These are phyloP conservation scores for Strobilomyces echinocephalus DNA, from an alignment of 768 basidiomycete species.

Conservation along the genomic window DNA sequence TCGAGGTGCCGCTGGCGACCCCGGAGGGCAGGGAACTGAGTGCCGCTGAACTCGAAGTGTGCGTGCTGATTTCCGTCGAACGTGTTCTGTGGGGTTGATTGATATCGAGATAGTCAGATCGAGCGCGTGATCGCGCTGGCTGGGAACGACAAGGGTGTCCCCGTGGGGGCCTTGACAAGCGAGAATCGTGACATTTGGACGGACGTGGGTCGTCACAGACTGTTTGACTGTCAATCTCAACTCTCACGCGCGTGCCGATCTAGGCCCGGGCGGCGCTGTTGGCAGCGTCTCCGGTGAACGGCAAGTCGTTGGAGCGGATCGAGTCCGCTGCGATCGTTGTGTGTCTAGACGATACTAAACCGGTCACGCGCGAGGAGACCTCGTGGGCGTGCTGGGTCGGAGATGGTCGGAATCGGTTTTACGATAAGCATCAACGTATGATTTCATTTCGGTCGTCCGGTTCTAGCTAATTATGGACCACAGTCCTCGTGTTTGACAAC, in stretches of 20 bases:
- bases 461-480: conserved; percentile 1
- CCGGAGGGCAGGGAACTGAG: conserved; percentile 65
- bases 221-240: not conserved
- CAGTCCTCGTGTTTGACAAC: conserved; percentile 92
- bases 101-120: conserved; percentile 48
- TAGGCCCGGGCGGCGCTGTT: conserved; percentile 61
- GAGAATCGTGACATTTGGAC: conserved; percentile 92
- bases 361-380: conserved; percentile 75
- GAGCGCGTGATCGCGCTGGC: conserved; percentile 62
- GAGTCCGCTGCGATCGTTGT: conserved; percentile 89
- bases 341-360: conserved; percentile 77
- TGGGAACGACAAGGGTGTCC: conserved; percentile 41
- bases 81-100: not conserved
- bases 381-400: conserved; percentile 87
- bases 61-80: conserved; percentile 9
- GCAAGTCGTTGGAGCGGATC: conserved; percentile 64
- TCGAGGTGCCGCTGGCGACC: conserved; percentile 67
- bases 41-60: conserved; percentile 78
- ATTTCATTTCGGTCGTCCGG: not conserved
- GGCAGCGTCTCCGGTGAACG: conserved; percentile 61
- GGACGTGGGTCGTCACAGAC: conserved; percentile 57
- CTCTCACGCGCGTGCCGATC: not conserved
- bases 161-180: conserved; percentile 79
- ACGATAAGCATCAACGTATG: conserved; percentile 93
- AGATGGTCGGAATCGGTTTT: conserved; percentile 87